Evolutionary conservation across 163 green algal species (phyloP).

Genomic region (Scenedesmus sp.): DNA sequence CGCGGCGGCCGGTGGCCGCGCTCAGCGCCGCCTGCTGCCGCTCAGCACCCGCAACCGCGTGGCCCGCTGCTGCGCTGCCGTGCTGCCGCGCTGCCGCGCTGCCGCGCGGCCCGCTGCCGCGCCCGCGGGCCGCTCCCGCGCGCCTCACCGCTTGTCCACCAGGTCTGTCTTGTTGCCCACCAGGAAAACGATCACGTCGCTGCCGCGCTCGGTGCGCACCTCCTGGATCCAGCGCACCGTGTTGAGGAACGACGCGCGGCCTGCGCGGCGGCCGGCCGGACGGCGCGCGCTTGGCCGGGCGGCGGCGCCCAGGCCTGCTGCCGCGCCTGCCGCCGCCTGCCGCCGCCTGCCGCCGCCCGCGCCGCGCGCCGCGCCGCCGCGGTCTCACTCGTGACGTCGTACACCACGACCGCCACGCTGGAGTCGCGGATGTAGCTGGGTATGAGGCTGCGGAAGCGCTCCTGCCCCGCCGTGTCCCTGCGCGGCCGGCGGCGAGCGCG

Average conservation of each 20-base stretch:
- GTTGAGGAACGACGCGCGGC: slow-evolving; percentile 96
- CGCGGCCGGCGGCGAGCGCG: too few relatives aligned
- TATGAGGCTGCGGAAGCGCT: slow-evolving; percentile 97
- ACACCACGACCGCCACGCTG: slow-evolving; percentile 98
- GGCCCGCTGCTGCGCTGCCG: neutral
- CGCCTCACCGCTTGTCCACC: slow-evolving; percentile 90
- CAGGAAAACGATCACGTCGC: slow-evolving; percentile 99
- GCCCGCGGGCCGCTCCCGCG: too few relatives aligned
- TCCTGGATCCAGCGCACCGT: slow-evolving; percentile 98
- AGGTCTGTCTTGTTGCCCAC: slow-evolving; percentile 99
- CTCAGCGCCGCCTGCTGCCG: too few relatives aligned
- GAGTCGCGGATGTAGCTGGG: slow-evolving; percentile 99
- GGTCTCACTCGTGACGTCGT: slow-evolving; percentile 95
- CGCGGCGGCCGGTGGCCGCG: neutral
- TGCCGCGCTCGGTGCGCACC: slow-evolving; percentile 95
- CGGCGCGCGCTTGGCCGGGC: too few relatives aligned
- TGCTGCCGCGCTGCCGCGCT: too few relatives aligned
- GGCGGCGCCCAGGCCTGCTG: neutral
- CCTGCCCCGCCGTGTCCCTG: slow-evolving; percentile 99
- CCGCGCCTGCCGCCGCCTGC: slow-evolving; percentile 6
- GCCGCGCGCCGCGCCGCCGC: neutral
- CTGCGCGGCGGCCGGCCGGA: slow-evolving; percentile 58
- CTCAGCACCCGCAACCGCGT: neutral
- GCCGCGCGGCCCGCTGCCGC: too few relatives aligned
- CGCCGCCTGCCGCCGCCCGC: neutral